Base-by-base conservation (phyloP, 495 filamentous ascomycete species). In the Staphylotrichum tortipilum region DNA sequence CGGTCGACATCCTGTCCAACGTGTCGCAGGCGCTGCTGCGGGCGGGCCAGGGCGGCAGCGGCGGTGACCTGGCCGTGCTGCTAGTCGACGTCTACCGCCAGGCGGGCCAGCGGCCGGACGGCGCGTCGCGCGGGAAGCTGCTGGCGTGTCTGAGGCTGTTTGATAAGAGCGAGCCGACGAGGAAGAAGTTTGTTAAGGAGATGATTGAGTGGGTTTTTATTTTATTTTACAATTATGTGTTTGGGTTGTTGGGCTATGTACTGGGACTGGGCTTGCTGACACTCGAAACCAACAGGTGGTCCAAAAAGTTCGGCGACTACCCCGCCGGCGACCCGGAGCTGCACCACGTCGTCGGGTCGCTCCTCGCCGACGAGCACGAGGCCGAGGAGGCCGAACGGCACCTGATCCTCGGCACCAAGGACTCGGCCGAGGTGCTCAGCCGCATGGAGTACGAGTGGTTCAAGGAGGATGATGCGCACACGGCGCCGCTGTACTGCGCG, bases 361-460 rank as follows among this genome's bases (percentile, higher is more conserved):
- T 97, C 23, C 94, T 86, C 62, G 89, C 89, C 10, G 86, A 94
- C 67, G 90, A 95, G 60, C 81, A 86, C 63, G 86, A 94, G 41
- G 79, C 83, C 10, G 94, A 95, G 69, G 89, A 94, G 29, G 91
- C 94, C 12, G 92, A 99, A 65, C 79, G 80, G 56, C 92, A 99
- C 69, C 75, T 99, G 37, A 64, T 88, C 17, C 76, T 97, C 24
- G 92, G 92, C 53, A 97, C 89, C 9, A 87, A 85, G 54, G 89
- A 92, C 63, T 94, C 88, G 10, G 80, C 88, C 24, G 83, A 88
- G 60, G 76, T 82, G 6, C 74, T 99, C 29, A 82, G 83, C 26
- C 76, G 77, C 43, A 73, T 95, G 62, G 88, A 96, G 61, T 97
- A 94, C 61, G 79, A 84, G 46, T 99, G 92, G 92, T 99, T 95